Evolutionary conservation across 2,329 filamentous ascomycete species (phyloP), one percentile per base, ranked within the genome.

Genomic region (Alternaria metachromatica): DNA sequence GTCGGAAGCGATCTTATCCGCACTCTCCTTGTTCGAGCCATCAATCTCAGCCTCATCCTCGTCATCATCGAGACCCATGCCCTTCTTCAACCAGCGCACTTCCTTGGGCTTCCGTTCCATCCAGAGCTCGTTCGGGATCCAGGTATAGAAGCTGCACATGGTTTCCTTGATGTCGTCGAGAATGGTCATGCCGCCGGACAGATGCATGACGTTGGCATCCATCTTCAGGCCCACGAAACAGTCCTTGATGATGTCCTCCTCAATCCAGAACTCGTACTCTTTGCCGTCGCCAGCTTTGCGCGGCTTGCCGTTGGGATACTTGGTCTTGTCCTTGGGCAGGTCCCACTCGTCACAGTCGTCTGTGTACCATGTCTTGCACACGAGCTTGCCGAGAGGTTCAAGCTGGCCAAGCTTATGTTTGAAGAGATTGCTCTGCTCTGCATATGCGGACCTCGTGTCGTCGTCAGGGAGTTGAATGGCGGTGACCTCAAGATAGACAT

Each of bases 251-350:
- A 88, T 76, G 5, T 84, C 78, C 25, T 88, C 86, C 64, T 97
- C 94, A 4, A 97, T 74, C 72, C 91, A 88, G 67, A 96, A 90
- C 12, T 77, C 76, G 65, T 82, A 80, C 49, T 82, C 83, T 46
- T 61, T 69, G 41, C 86, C 82, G 15, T 78, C 70, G 8, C 63
- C 63, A 11, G 60, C 57, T 61, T 62, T 66, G 8, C 62, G 54
- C 25, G 70, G 69, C 49, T 70, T 70, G 18, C 71, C 72, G 8
- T 67, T 55, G 4, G 71, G 70, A 55, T 75, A 75, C 49, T 72
- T 76, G 20, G 23, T 69, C 33, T 70, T 71, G n/a, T 65, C 69
- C 58, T 63, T 72, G 8, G 80, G 80, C 2, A 82, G 68, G 55
- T 84, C 82, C 60, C 75, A 79, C 43, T 78, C 72, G 5, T 71